These are phyloP conservation scores for Xylaria sp. DNA, from an alignment of 2,329 filamentous ascomycete genomes.

Conservation along the genomic window DNA sequence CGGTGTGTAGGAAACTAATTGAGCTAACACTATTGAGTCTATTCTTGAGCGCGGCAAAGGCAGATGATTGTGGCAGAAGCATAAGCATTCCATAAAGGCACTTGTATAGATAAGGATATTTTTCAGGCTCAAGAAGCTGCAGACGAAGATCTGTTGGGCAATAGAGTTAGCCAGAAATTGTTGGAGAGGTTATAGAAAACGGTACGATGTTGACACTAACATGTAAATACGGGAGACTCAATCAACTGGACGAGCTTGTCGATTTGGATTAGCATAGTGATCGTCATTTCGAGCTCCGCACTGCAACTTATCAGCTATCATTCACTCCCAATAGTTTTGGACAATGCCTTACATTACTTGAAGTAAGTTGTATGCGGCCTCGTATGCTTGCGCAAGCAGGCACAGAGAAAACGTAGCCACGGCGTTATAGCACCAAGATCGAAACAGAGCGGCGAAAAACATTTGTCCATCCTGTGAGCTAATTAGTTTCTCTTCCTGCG, in stretches of 20 bases:
- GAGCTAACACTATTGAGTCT: conserved; percentile 95
- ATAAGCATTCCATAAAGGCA: conserved; percentile 96
- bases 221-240: conserved; percentile 97
- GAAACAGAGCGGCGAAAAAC: conserved; percentile 92
- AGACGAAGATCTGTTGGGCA: conserved; percentile 78
- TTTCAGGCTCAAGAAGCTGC: conserved; percentile 93
- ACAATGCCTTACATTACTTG: conserved; percentile 79
- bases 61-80: conserved; percentile 97
- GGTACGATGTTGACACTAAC: conserved; percentile 56
- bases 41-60: conserved; percentile 96
- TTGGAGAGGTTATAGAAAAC: neutral
- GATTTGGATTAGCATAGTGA: conserved; percentile 98
- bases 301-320: conserved; percentile 52
- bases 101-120: conserved; percentile 94
- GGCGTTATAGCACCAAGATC: conserved; percentile 98
- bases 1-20: conserved; percentile 91
- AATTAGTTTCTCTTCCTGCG: conserved; percentile 16
- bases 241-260: conserved; percentile 97
- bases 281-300: conserved; percentile 97
- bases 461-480: conserved; percentile 81
- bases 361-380: conserved; percentile 94
- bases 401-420: conserved; percentile 97
- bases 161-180: conserved; percentile 4
- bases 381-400: conserved; percentile 93
- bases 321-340: neutral